Percentiles rank a stretch among this genome's conserved stretches.
Evolutionary conservation across 1,284 basidiomycete genomes (phyloP).

Genomic region (Polyporus tsugae): DNA sequence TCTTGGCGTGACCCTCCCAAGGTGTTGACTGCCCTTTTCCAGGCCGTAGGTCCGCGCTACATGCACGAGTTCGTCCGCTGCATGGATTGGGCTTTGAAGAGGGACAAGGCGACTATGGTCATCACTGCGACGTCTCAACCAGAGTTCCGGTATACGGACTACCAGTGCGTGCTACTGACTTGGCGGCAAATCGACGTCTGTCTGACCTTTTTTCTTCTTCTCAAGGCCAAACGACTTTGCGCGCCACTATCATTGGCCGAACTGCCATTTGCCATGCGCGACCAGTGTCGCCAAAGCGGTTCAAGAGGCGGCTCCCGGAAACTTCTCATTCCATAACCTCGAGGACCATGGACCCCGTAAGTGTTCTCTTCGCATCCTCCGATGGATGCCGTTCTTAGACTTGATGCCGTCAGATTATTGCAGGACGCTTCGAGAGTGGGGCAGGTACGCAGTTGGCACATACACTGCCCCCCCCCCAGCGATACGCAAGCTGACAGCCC

Average conservation of each 20-base stretch:
- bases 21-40: not conserved
- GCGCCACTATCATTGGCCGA: slow-evolving; percentile 90
- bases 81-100: slow-evolving; percentile 81
- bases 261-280: slow-evolving; percentile 83
- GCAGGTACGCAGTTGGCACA: slow-evolving; percentile 7
- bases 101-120: slow-evolving; percentile 70
- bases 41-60: slow-evolving; percentile 38
- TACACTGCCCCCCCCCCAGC: no score
- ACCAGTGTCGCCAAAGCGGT: slow-evolving; percentile 53
- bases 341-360: slow-evolving; percentile 82
- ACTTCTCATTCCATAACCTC: slow-evolving; percentile 81
- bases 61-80: slow-evolving; percentile 79
- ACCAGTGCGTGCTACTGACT: slow-evolving; percentile 56
- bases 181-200: not conserved
- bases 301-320: slow-evolving; percentile 48
- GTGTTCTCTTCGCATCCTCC: slow-evolving; percentile 28
- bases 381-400: no score
- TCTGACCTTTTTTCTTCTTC: no score
- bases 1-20: no score
- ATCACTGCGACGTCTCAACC: slow-evolving; percentile 85
- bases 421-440: slow-evolving; percentile 87
- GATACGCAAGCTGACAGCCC: no score
- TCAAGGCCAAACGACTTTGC: slow-evolving; percentile 80
- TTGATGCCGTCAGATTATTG: slow-evolving; percentile 67
- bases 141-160: slow-evolving; percentile 69